Evolutionary conservation across 371 early-diverging fungal species (phyloP), one percentile per base, ranked within the genome.

Genomic region (Circinella umbellata): DNA sequence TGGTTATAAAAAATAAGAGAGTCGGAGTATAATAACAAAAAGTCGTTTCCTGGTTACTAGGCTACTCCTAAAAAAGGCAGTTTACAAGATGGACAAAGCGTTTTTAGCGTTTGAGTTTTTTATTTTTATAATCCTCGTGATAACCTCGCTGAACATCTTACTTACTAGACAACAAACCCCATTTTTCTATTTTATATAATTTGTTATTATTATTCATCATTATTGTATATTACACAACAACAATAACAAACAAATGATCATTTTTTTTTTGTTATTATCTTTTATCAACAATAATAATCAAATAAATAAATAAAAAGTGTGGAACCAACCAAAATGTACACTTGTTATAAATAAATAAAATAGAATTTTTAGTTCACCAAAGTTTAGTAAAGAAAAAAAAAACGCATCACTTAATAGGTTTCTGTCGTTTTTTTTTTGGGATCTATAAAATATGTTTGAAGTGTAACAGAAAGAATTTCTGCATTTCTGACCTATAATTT

Each of bases 31-130:
- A 51, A 3, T 13, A 51, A n/a, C 4, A 51, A 17, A 51, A n/a
- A 17, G 15, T 5, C 51, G 5, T 13, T 51, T 57, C 34, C 14
- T 27, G 57, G 57, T 27, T 36, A 18, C 18, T 34, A 20, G 57
- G 34, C 57, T 36, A 18, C 13, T 20, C 20, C 63, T 34, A 63
- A 63, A 63, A 18, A 36, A 18, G 61, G 61, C 37, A 61, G 14
- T 37, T 64, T 47, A 13, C 15, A 27, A 48, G 49, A 35, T 64
- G 48, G 35, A 64, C 64, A 48, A 49, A 35, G 53, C 48, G 51
- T 53, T 64, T 27, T 27, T 27, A 27, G 2, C 27, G 27, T 27
- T 27, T 27, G 27, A 27, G 27, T 2, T 27, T 27, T 27, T 27
- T 1, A 1, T 27, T 27, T 27, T 39, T 64, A 27, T n/a, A n/a